Percentiles rank a stretch among this genome's conserved stretches.
phyloP scores from a whole-genome alignment of 352 stramenopile genomes.

The Phytophthora parvispora region DNA sequence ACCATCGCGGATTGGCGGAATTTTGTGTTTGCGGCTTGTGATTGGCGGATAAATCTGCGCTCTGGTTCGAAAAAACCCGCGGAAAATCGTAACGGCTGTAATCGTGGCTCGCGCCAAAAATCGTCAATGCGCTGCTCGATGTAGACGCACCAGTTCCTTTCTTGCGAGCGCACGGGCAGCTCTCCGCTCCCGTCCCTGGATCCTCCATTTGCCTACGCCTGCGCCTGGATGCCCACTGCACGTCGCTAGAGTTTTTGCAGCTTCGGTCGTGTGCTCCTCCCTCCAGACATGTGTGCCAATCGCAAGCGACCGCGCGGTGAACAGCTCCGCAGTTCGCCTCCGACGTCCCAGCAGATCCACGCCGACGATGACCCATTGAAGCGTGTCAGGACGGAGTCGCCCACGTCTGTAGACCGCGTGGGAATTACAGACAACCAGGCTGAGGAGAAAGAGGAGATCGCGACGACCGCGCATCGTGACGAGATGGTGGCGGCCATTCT shows the following conservation, averaged over 20 bases:
- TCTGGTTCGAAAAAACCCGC: slow-evolving; percentile 2
- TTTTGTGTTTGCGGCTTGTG: slow-evolving; percentile 8
- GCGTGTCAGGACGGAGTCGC: slow-evolving; percentile 33
- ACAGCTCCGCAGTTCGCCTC: slow-evolving; percentile 17
- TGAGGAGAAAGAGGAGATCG: slow-evolving; percentile 18
- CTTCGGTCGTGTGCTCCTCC: background rate
- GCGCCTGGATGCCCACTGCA: slow-evolving; percentile 11
- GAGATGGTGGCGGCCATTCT: slow-evolving; percentile 74
- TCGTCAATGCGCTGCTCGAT: slow-evolving; percentile 17
- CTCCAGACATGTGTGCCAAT: slow-evolving; percentile 31
- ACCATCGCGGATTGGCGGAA: slow-evolving; percentile 50
- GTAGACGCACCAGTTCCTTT: slow-evolving; percentile 41
- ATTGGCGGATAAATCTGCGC: slow-evolving; percentile 49
- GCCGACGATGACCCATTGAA: slow-evolving; percentile 19
- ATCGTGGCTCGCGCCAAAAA: slow-evolving; percentile 35
- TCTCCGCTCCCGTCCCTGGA: background rate
- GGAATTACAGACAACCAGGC: slow-evolving; percentile 8
- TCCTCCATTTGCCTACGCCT: background rate
- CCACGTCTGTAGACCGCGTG: slow-evolving; percentile 24
- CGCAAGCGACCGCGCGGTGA: slow-evolving; percentile 32
- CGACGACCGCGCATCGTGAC: slow-evolving; percentile 56
- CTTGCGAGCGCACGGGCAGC: slow-evolving; percentile 27
- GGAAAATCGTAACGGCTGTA: slow-evolving; percentile 27
- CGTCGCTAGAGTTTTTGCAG: slow-evolving; percentile 1
- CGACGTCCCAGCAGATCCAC: slow-evolving; percentile 19